These are phyloP conservation scores for Galeopsis tetrahit DNA, from an alignment of 257 asterid genomes.

Conservation along the genomic window DNA sequence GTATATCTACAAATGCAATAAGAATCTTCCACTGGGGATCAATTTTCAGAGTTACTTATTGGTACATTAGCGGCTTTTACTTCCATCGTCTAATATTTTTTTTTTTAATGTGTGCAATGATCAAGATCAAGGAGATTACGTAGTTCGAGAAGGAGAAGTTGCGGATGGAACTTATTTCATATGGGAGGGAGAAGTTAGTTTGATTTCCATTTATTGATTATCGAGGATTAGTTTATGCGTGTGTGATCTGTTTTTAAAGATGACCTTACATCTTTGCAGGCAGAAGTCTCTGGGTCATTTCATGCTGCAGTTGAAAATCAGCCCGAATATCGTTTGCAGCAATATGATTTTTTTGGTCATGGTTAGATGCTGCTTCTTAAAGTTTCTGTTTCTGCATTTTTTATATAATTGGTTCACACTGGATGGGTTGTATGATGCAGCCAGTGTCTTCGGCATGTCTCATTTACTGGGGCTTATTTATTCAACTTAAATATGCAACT, in stretches of 20 bases:
- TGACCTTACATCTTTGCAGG: conserved; percentile 52
- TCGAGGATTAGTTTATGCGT: conserved; percentile 12
- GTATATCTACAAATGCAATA: background rate
- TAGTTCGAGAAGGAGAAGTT: conserved; percentile 79
- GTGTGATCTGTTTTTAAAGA: conserved; percentile 25
- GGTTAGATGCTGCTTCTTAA: conserved; percentile 60
- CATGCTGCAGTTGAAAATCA: conserved; percentile 60
- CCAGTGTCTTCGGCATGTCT: conserved; percentile 23
- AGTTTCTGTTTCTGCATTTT: background rate
- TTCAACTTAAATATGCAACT: conserved; percentile 29
- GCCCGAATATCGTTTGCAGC: conserved; percentile 71
- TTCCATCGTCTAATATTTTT: conserved; percentile 22
- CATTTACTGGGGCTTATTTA: conserved; percentile 21
- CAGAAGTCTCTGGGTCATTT: conserved; percentile 81
- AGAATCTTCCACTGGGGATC: conserved; percentile 4
- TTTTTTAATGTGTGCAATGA: conserved; percentile 14
- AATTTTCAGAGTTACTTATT: background rate
- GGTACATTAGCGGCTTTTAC: conserved; percentile 14
- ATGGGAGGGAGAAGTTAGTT: conserved; percentile 87
- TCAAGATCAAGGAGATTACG: conserved; percentile 75
- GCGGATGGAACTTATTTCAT: conserved; percentile 83
- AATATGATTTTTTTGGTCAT: conserved; percentile 79
- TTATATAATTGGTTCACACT: conserved; percentile 17
- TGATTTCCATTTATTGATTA: conserved; percentile 29
- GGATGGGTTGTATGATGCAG: conserved; percentile 9